Evolutionary conservation across 2,329 filamentous ascomycete species (phyloP).

Genomic region (Corinectria fuckeliana): DNA sequence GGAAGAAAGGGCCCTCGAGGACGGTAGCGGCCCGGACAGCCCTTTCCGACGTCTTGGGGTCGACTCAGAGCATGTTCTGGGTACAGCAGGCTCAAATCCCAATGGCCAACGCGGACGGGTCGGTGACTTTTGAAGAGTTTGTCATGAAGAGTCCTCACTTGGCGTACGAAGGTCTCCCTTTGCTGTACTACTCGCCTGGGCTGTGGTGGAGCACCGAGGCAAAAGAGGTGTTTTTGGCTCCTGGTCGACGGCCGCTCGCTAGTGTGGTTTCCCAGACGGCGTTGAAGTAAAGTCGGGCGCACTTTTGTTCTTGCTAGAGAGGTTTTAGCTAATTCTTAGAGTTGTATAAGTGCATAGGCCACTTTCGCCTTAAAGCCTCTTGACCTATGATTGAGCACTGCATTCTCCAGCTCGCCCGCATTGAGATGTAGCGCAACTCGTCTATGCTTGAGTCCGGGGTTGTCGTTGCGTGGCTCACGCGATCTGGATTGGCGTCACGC

Average conservation of each 20-base stretch:
- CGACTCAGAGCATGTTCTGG: slow-evolving; percentile 40
- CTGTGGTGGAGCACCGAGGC: slow-evolving; percentile 38
- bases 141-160: slow-evolving; percentile 25
- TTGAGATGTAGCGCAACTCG: too few relatives aligned
- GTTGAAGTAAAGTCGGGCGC: neutral
- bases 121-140: slow-evolving; percentile 31
- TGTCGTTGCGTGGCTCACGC: too few relatives aligned
- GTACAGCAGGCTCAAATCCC: slow-evolving; percentile 32
- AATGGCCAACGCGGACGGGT: neutral
- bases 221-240: slow-evolving; percentile 27
- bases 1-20: slow-evolving; percentile 2
- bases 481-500: too few relatives aligned
- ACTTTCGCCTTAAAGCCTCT: too few relatives aligned
- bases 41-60: slow-evolving; percentile 19
- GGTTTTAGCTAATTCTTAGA: too few relatives aligned
- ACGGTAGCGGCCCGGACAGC: slow-evolving; percentile 19
- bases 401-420: too few relatives aligned
- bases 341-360: too few relatives aligned
- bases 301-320: too few relatives aligned
- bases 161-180: slow-evolving; percentile 37
- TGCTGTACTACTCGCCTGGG: slow-evolving; percentile 38
- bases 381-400: too few relatives aligned
- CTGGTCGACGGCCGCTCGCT: slow-evolving; percentile 31
- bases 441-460: too few relatives aligned
- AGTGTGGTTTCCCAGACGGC: slow-evolving; percentile 24